Conservation (phyloP, 2,329 filamentous ascomycete genomes). For the Didymella keratinophila region DNA sequence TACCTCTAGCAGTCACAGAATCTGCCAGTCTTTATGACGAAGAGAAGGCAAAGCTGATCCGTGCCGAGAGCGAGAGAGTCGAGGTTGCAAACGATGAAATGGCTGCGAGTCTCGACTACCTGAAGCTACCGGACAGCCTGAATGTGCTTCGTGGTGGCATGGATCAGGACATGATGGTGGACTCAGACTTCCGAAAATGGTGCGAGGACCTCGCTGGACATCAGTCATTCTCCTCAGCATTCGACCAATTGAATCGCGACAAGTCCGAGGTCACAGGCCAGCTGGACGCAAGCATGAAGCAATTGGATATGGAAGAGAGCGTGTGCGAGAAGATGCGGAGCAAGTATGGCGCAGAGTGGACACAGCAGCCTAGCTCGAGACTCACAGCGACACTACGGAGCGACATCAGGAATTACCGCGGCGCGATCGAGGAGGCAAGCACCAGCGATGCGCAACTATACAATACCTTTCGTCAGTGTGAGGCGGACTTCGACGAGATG, state of each 20-base stretch:
- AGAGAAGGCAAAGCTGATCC: conserved; percentile 94
- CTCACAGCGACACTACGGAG: conserved; percentile 86
- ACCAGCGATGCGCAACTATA: conserved; percentile 86
- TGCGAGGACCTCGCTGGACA: conserved; percentile 91
- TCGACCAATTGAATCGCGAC: conserved; percentile 79
- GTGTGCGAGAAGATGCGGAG: conserved; percentile 99
- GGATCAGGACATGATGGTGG: conserved; percentile 85
- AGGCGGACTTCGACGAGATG: conserved; percentile 94
- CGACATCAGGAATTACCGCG: conserved; percentile 86
- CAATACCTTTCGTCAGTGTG: conserved; percentile 83
- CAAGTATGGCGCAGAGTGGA: conserved; percentile 96
- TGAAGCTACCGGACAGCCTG: conserved; percentile 86
- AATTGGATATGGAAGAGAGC: conserved; percentile 95
- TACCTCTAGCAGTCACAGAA: conserved; percentile 94
- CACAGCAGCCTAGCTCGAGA: conserved; percentile 90
- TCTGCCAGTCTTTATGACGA: conserved; percentile 97
- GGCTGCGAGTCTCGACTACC: conserved; percentile 91
- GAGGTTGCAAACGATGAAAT: conserved; percentile 95
- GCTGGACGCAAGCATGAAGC: conserved; percentile 82
- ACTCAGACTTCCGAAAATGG: conserved; percentile 92
- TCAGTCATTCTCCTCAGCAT: conserved; percentile 77
- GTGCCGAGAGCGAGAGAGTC: conserved; percentile 91
- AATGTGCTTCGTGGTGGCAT: conserved; percentile 93
- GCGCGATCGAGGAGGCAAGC: conserved; percentile 87
- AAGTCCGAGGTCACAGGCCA: conserved; percentile 76